Percentiles rank a stretch among this genome's conserved stretches.
These are phyloP conservation scores for Stellera chamaejasme DNA, from an alignment of 345 rosid genomes.

Conservation along the genomic window DNA sequence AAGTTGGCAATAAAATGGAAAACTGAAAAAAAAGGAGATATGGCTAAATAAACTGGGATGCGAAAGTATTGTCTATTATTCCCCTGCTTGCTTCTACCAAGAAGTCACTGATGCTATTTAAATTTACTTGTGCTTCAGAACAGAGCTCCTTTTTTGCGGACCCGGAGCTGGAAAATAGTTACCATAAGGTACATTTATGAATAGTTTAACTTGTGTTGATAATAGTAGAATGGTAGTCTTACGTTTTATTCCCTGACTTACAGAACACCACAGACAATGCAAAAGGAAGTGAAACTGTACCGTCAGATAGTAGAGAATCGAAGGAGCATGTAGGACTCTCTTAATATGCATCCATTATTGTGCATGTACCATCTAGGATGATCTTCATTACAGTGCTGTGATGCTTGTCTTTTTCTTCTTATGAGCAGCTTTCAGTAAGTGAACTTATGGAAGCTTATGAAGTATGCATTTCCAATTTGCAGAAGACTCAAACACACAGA, in stretches of 20 bases:
- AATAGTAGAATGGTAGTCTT: not conserved
- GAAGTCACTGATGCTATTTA: not conserved
- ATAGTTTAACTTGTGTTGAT: too few relatives aligned
- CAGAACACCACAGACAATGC: slow-evolving; percentile 27
- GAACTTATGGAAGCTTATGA: slow-evolving; percentile 64
- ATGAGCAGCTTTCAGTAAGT: slow-evolving; percentile 57
- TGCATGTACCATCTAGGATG: not conserved
- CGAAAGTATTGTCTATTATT: not conserved
- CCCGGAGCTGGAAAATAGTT: slow-evolving; percentile 36
- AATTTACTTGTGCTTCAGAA: slow-evolving; percentile 33
- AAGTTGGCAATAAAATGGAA: too few relatives aligned
- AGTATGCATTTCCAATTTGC: slow-evolving; percentile 51
- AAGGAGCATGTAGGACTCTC: slow-evolving; percentile 46
- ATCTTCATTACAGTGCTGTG: not conserved
- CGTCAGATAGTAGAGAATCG: slow-evolving; percentile 25
- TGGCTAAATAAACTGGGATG: too few relatives aligned
- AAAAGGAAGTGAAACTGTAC: slow-evolving; percentile 16
- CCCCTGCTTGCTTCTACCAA: not conserved
- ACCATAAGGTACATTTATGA: slow-evolving; percentile 35
- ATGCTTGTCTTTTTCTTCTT: slow-evolving; percentile 7
- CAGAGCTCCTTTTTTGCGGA: slow-evolving; percentile 35
- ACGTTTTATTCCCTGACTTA: slow-evolving; percentile 5
- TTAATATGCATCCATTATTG: not conserved
- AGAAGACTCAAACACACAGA: slow-evolving; percentile 55
- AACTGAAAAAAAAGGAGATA: too few relatives aligned